phyloP scores from a whole-genome alignment of 2,329 filamentous ascomycete species.

The Sordariomycetes sp. region DNA sequence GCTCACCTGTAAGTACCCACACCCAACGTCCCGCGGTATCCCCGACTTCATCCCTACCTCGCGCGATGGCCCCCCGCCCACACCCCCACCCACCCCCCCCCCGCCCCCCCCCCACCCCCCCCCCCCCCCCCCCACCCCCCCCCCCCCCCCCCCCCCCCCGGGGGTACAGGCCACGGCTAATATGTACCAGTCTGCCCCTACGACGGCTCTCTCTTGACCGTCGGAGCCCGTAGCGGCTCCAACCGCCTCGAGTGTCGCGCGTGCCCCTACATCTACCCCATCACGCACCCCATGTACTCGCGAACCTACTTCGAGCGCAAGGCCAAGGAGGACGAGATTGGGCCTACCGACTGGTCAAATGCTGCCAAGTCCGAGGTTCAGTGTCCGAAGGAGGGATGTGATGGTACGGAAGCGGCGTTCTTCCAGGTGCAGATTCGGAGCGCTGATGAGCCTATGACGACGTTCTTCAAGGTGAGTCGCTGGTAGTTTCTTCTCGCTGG shows the following conservation, averaged over 20 bases:
- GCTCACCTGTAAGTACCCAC: constrained; percentile 5
- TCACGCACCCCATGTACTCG: constrained; percentile 65
- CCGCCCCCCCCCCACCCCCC: too few species aligned
- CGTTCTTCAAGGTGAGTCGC: constrained; percentile 76
- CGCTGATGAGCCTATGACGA: constrained; percentile 97
- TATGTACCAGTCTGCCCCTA: constrained; percentile 57
- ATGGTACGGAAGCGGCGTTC: constrained; percentile 77
- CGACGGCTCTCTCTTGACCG: constrained; percentile 74
- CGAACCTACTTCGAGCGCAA: constrained; percentile 79
- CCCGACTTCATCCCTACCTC: neutral
- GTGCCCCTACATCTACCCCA: constrained; percentile 81
- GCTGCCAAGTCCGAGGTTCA: constrained; percentile 73
- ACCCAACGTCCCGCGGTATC: neutral
- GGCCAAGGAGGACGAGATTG: constrained; percentile 81
- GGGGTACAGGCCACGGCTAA: neutral
- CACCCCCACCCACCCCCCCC: too few species aligned
- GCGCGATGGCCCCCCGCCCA: too few species aligned
- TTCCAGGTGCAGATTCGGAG: constrained; percentile 96
- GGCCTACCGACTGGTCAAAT: constrained; percentile 80
- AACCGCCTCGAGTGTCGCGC: constrained; percentile 94
- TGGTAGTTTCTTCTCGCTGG: constrained; percentile 6
- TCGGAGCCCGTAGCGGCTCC: constrained; percentile 42
- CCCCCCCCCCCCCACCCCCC: neutral
- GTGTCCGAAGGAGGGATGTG: constrained; percentile 70
- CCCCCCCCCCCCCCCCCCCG: neutral